Evolutionary conservation across 1,139 yeast genomes (phyloP).

Genomic region (Sugiyamaella xylanicola): DNA sequence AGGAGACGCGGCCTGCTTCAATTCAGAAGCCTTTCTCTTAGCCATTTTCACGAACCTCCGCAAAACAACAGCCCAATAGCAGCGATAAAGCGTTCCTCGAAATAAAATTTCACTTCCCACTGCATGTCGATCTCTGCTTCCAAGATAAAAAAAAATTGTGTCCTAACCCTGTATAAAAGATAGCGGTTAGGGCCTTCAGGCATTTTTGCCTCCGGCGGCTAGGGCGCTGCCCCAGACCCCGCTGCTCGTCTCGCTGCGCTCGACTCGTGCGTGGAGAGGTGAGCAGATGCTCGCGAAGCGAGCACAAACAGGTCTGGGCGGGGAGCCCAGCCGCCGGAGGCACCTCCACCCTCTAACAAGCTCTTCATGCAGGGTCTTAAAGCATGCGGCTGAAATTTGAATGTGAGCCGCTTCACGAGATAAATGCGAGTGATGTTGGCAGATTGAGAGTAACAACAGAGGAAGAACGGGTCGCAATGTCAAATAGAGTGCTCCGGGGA

Average conservation of each 20-base stretch:
- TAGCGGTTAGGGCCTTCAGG: slow-evolving; percentile 16
- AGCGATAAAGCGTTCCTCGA: neutral
- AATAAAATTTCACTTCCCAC: slow-evolving; percentile 9
- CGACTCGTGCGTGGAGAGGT: neutral
- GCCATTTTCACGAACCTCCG: slow-evolving; percentile 20
- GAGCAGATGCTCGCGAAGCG: neutral
- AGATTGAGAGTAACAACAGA: neutral
- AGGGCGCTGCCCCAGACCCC: slow-evolving; percentile 1
- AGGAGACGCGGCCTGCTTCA: slow-evolving; percentile 17
- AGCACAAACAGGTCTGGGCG: neutral
- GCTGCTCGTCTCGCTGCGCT: slow-evolving; percentile 1
- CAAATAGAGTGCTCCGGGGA: slow-evolving; percentile 19
- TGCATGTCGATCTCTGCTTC: neutral
- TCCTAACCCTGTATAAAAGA: slow-evolving; percentile 9
- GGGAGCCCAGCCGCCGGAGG: neutral
- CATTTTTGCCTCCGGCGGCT: slow-evolving; percentile 5
- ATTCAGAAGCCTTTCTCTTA: slow-evolving; percentile 27
- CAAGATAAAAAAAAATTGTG: slow-evolving; percentile 2
- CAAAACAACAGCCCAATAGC: neutral
- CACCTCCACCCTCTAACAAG: too few relatives aligned
- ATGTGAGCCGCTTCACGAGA: neutral
- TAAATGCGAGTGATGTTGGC: too few relatives aligned
- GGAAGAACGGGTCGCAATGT: too few relatives aligned
- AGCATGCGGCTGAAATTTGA: neutral
- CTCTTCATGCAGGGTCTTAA: neutral